Evolutionary conservation across 352 stramenopile genomes (phyloP).

Genomic region (Globisporangium polare): DNA sequence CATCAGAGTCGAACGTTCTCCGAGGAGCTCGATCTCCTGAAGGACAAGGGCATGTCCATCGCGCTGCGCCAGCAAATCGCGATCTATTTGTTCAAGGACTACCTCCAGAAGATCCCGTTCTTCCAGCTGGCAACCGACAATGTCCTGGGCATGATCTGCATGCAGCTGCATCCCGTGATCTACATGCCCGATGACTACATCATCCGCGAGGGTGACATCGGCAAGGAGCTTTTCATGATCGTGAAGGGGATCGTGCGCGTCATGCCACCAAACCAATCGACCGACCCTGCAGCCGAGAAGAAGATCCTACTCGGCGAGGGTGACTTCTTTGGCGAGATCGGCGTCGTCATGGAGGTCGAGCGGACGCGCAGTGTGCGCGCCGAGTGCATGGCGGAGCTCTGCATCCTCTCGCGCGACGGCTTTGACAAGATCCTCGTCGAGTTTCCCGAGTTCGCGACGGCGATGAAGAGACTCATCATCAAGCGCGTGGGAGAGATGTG

Average conservation of each 20-base stretch:
- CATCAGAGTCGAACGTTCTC: slow-evolving; percentile 50
- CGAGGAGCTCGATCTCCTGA: slow-evolving; percentile 50
- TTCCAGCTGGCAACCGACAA: slow-evolving; percentile 61
- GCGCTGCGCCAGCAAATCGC: slow-evolving; percentile 51
- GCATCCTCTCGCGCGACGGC: slow-evolving; percentile 48
- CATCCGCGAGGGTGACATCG: slow-evolving; percentile 61
- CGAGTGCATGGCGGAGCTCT: slow-evolving; percentile 67
- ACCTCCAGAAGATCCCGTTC: slow-evolving; percentile 66
- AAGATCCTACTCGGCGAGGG: slow-evolving; percentile 58
- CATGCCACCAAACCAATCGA: slow-evolving; percentile 34
- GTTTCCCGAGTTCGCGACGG: slow-evolving; percentile 63
- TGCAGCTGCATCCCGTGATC: slow-evolving; percentile 61
- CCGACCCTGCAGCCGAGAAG: slow-evolving; percentile 24
- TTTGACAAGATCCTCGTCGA: slow-evolving; percentile 72
- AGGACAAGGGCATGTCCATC: slow-evolving; percentile 62
- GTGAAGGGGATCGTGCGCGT: slow-evolving; percentile 64
- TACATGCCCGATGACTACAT: slow-evolving; percentile 66
- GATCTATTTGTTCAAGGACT: slow-evolving; percentile 69
- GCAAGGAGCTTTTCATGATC: slow-evolving; percentile 70
- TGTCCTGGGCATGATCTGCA: slow-evolving; percentile 67
- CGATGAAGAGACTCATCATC: slow-evolving; percentile 69
- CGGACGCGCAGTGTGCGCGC: slow-evolving; percentile 56
- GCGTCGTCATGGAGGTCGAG: slow-evolving; percentile 63
- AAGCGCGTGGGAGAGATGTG: slow-evolving; percentile 67
- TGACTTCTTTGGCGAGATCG: slow-evolving; percentile 67